Evolutionary conservation across 805 yeast species (phyloP).

Genomic region (Ascoidea rubescens): DNA sequence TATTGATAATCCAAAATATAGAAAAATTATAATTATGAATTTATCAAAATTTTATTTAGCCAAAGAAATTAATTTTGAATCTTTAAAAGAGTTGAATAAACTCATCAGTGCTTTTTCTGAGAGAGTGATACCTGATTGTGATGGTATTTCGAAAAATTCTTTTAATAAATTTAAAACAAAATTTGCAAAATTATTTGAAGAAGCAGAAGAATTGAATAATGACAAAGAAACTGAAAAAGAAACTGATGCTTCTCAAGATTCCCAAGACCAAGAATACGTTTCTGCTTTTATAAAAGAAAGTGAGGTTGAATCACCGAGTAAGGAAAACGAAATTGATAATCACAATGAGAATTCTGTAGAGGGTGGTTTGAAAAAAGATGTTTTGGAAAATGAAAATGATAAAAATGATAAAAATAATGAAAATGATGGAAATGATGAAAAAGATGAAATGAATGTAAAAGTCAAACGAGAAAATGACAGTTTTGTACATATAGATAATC

Average conservation of each 20-base stretch:
- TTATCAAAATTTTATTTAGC: conserved; percentile 36
- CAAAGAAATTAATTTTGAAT: conserved; percentile 14
- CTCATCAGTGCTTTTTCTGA: conserved; percentile 2
- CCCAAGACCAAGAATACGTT: conserved; percentile 3
- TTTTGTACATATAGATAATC: too few relatives aligned
- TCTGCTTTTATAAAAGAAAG: conserved; percentile 5
- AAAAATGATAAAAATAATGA: not conserved
- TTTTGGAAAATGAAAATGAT: not conserved
- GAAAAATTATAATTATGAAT: conserved; percentile 37
- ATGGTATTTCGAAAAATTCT: conserved; percentile 15
- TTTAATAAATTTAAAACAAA: conserved; percentile 15
- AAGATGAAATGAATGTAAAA: not conserved
- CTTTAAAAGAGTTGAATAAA: conserved; percentile 7
- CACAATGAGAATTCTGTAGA: conserved; percentile 1
- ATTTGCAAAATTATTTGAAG: conserved; percentile 15
- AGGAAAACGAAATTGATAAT: conserved; percentile 5
- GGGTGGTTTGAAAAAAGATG: not conserved
- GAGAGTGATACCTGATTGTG: conserved; percentile 12
- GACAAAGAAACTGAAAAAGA: conserved; percentile 8
- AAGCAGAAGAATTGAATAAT: conserved; percentile 10
- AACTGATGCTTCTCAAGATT: conserved; percentile 8
- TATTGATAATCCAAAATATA: conserved; percentile 34
- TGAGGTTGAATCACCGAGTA: conserved; percentile 7
- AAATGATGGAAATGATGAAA: not conserved
- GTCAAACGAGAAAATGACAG: too few relatives aligned